phyloP scores from a whole-genome alignment of 768 basidiomycete genomes.

The Calocera viscosa region DNA sequence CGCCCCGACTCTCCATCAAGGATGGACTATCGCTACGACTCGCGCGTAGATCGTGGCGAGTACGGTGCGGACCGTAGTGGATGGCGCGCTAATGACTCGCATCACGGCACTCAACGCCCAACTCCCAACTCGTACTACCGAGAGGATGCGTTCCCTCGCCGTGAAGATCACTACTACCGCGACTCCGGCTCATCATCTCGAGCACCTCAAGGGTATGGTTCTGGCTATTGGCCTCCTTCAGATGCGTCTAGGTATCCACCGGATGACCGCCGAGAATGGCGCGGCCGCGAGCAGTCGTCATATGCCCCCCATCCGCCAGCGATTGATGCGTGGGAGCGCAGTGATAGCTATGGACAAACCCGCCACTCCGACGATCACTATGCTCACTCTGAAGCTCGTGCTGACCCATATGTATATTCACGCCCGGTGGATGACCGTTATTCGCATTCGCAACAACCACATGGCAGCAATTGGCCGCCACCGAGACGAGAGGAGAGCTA shows the following conservation, averaged over 20 bases:
- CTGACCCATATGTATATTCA: slow-evolving; percentile 37
- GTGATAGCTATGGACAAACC: neutral
- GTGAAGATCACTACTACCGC: neutral
- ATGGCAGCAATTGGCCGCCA: neutral
- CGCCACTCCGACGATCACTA: slow-evolving; percentile 32
- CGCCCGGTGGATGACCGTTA: slow-evolving; percentile 36
- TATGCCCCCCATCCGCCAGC: slow-evolving; percentile 4
- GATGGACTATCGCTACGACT: slow-evolving; percentile 5
- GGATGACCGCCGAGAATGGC: slow-evolving; percentile 8
- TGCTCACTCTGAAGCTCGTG: slow-evolving; percentile 34
- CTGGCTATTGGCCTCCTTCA: neutral
- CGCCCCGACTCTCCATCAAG: neutral
- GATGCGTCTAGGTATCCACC: neutral
- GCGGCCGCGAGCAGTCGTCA: neutral
- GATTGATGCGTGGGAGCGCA: neutral
- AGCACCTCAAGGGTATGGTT: neutral
- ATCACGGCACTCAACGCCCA: neutral
- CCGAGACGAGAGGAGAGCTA: neutral
- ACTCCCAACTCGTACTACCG: neutral
- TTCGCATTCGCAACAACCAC: slow-evolving; percentile 26
- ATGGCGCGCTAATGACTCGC: slow-evolving; percentile 3
- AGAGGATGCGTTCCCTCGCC: slow-evolving; percentile 6
- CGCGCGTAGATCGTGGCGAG: neutral
- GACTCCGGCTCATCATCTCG: neutral
- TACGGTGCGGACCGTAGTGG: neutral